Conservation (phyloP, 176 grass and related monocot species). For the Oropetium thomaeum region DNA sequence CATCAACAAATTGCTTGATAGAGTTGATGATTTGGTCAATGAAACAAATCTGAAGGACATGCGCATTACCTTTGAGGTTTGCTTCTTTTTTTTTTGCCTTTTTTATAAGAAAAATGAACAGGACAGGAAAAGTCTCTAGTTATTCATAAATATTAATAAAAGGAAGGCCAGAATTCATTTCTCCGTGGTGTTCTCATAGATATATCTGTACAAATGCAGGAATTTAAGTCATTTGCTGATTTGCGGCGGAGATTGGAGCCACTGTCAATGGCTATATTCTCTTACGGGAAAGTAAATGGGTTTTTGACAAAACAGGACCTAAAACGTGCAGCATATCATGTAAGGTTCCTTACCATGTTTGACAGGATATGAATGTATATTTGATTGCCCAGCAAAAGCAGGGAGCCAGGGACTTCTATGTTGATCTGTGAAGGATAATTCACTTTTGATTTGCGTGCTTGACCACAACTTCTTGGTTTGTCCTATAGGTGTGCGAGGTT, state of each 20-base stretch:
- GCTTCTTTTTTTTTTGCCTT: background rate
- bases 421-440: background rate
- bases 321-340: constrained; percentile 68
- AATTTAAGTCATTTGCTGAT: constrained; percentile 84
- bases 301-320: constrained; percentile 85
- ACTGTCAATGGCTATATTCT: constrained; percentile 66
- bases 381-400: background rate
- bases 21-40: constrained; percentile 60
- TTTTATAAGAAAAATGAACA: too few species aligned
- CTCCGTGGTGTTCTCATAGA: background rate
- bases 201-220: constrained; percentile 43
- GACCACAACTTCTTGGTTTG: background rate
- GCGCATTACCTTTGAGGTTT: constrained; percentile 80
- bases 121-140: too few species aligned
- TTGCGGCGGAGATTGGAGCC: constrained; percentile 73
- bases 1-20: constrained; percentile 74
- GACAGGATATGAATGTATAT: background rate
- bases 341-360: constrained; percentile 35
- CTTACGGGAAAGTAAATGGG: constrained; percentile 78
- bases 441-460: background rate
- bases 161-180: background rate
- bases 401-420: background rate
- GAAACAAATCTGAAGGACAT: constrained; percentile 53
- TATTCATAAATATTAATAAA: too few species aligned
- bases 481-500: constrained; percentile 65